Base-by-base conservation (phyloP, 2,329 filamentous ascomycete genomes). In the Talaromyces sp. region DNA sequence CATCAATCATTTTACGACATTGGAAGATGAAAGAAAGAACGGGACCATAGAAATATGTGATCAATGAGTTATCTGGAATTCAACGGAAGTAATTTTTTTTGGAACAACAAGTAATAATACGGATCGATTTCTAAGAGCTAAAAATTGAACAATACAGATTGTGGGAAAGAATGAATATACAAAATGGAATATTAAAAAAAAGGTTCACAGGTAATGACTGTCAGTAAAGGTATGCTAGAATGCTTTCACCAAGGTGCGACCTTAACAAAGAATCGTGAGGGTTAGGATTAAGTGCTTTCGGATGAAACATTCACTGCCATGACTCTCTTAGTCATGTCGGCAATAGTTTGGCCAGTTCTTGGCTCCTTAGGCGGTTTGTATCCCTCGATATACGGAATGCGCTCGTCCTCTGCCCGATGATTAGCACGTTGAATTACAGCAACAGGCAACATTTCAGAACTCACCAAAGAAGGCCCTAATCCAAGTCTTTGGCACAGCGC, bases 361-460 rank as follows among this genome's bases (percentile, higher is more conserved):
- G 36, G 27, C 6, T 55, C 32, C 19, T 22, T 42, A 52, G 53
- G 42, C 25, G 39, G 52, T n/a, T 56, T 44, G n/a, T 60, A 60
- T 56, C 58, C 58, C 58, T 60, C 58, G n/a, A 60, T 51, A 25
- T 49, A 60, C 22, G 58, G 58, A 13, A 60, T 60, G 42, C 58
- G 58, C 30, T 60, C 58, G 27, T 60, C 42, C 44, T 60, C 58
- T 60, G 28, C 49, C 15, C 19, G n/a, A 25, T 15, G 4, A 56
- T 56, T 8, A 36, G 30, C 30, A 42, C n/a, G 13, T 36, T 56
- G 11, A 17, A n/a, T 19, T 1, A 36, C n/a, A 56, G 36, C 30
- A 19, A n/a, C 17, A 13, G 22, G n/a, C 13, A 13, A 8, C 25
- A 30, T 30, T 53, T 17, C 27, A 36, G 27, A 25, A 49, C 58